Conservation (phyloP, 2,329 filamentous ascomycete species). For the Epichloe typhina region DNA sequence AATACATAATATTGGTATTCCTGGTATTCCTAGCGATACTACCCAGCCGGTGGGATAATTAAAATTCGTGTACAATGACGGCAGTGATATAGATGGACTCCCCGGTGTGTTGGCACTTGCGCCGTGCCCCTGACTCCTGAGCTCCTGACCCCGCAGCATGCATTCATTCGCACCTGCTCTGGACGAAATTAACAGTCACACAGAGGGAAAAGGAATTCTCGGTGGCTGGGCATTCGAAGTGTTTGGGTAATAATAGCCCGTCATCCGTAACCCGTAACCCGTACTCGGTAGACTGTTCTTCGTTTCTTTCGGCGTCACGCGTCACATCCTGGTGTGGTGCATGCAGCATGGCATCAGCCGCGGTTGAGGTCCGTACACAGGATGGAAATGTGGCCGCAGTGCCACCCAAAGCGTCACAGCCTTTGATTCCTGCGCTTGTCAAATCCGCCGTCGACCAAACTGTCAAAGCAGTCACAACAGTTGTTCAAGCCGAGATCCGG, state of each 20-base stretch:
- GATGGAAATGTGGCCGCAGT: slow-evolving; percentile 1
- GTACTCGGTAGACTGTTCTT: too few species aligned
- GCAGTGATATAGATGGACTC: too few species aligned
- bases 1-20: too few species aligned
- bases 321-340: neutral
- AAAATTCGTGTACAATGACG: too few species aligned
- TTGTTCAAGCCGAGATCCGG: slow-evolving; percentile 6
- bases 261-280: too few species aligned
- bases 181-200: neutral
- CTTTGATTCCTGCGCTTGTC: slow-evolving; percentile 4
- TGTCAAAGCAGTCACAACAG: slow-evolving; percentile 5
- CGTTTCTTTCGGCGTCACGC: neutral
- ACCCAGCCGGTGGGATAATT: neutral
- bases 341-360: slow-evolving; percentile 1
- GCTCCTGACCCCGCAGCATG: neutral
- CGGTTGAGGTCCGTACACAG: slow-evolving; percentile 1
- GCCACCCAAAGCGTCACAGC: neutral
- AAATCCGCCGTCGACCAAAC: slow-evolving; percentile 7
- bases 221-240: neutral
- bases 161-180: neutral
- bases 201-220: neutral
- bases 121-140: neutral
- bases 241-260: neutral
- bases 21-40: neutral
- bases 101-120: neutral